Evolutionary conservation across 2,329 filamentous ascomycete genomes (phyloP).

Genomic region (Epichloe glyceriae): DNA sequence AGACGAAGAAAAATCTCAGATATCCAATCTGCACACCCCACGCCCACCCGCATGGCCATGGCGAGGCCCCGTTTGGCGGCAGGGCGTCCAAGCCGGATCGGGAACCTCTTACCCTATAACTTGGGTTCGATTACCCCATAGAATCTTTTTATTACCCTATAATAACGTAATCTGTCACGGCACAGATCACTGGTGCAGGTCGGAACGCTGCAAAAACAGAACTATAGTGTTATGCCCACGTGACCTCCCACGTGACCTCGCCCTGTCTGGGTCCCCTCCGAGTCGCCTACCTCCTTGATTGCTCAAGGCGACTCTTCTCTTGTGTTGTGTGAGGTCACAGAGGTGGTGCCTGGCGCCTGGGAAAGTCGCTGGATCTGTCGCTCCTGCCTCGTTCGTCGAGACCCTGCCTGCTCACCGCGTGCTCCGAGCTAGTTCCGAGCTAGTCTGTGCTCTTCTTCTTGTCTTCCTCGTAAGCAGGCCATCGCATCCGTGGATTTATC

Average conservation of each 20-base stretch:
- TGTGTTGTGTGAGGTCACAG: too few species aligned
- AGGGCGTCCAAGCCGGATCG: conserved; percentile 1
- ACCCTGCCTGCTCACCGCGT: too few species aligned
- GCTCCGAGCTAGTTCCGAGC: too few species aligned
- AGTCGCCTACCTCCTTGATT: too few species aligned
- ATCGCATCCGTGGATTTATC: conserved; percentile 3
- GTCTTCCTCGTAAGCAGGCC: neutral
- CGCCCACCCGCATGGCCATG: neutral
- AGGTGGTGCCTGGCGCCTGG: neutral
- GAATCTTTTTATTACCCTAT: conserved; percentile 15
- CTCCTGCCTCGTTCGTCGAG: neutral
- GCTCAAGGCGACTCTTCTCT: too few species aligned
- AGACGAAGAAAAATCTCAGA: neutral
- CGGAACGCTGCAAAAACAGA: too few species aligned
- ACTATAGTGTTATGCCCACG: too few species aligned
- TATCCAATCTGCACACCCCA: neutral
- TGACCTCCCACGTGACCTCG: too few species aligned
- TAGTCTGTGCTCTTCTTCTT: too few species aligned
- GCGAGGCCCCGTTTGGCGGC: neutral
- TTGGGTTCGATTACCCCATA: conserved; percentile 9
- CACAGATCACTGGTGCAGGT: too few species aligned
- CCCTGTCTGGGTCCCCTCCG: too few species aligned
- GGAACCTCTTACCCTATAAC: conserved; percentile 9
- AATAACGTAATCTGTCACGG: conserved; percentile 21
- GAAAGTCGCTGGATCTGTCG: neutral